Percentiles rank a stretch among this genome's conserved stretches.
phyloP scores from a whole-genome alignment of 73 alveolate species.

The Paramecium sonneborni region DNA sequence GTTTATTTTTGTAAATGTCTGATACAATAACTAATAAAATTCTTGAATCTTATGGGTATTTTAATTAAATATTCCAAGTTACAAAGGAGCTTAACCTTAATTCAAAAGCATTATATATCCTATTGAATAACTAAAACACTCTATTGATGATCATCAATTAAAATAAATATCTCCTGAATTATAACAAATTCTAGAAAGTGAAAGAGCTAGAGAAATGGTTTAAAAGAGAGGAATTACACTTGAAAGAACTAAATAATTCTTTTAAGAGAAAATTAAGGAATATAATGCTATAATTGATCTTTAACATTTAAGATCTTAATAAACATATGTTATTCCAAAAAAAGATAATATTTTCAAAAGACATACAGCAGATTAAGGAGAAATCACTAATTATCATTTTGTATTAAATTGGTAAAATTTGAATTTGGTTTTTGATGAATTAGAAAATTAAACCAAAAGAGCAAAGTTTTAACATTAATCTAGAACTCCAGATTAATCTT shows the following conservation, averaged over 20 bases:
- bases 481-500: neutral
- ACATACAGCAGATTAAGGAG: neutral
- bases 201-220: constrained; percentile 35
- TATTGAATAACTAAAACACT: neutral
- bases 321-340: neutral
- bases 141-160: constrained; percentile 13
- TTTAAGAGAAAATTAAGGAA: constrained; percentile 36
- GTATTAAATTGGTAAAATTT: constrained; percentile 19
- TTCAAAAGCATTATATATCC: neutral
- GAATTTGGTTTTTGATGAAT: constrained; percentile 12
- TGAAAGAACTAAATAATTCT: neutral
- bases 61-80: neutral
- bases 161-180: neutral
- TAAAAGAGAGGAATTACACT: neutral
- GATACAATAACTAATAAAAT: neutral
- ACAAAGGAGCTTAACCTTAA: neutral
- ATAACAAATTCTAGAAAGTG: constrained; percentile 2
- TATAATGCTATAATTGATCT: constrained; percentile 12
- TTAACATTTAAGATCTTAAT: neutral
- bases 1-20: neutral
- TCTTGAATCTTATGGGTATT: constrained; percentile 18
- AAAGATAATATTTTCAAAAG: neutral
- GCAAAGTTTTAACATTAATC: neutral
- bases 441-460: neutral
- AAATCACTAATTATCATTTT: constrained; percentile 35